phyloP scores from a whole-genome alignment of 306 rosid species.

The Senna siamea region DNA sequence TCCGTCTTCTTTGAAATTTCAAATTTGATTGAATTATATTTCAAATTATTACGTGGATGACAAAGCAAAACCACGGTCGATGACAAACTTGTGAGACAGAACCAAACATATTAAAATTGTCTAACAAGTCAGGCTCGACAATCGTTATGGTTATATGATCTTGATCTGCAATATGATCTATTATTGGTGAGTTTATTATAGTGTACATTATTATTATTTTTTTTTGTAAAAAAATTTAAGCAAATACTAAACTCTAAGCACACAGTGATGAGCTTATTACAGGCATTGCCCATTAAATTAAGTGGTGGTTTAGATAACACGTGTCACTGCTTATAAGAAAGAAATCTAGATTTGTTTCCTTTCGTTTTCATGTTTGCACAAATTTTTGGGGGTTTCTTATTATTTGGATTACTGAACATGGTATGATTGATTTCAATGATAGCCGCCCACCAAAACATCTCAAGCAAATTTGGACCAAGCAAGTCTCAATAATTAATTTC shows the following conservation, averaged over 20 bases:
- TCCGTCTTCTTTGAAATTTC: no score
- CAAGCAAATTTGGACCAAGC: slow-evolving; percentile 27
- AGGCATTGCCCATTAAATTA: no score
- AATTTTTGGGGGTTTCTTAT: no score
- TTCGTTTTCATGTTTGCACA: neutral
- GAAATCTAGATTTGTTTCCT: neutral
- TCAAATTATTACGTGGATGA: neutral
- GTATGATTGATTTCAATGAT: neutral
- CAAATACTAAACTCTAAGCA: neutral
- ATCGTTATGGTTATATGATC: neutral
- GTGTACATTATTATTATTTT: no score
- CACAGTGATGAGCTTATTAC: no score
- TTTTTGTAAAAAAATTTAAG: no score
- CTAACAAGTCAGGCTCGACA: neutral
- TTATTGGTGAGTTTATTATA: neutral
- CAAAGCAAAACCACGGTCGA: no score
- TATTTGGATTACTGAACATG: neutral
- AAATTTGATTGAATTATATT: no score
- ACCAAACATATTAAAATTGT: neutral
- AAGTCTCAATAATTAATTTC: slow-evolving; percentile 9
- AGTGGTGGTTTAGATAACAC: neutral
- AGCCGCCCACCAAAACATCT: neutral
- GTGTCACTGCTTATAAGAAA: neutral
- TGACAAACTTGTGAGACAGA: neutral
- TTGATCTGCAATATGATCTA: neutral